These are phyloP conservation scores for Calonectria ilicicola DNA, from an alignment of 2,329 filamentous ascomycete genomes.

Conservation along the genomic window DNA sequence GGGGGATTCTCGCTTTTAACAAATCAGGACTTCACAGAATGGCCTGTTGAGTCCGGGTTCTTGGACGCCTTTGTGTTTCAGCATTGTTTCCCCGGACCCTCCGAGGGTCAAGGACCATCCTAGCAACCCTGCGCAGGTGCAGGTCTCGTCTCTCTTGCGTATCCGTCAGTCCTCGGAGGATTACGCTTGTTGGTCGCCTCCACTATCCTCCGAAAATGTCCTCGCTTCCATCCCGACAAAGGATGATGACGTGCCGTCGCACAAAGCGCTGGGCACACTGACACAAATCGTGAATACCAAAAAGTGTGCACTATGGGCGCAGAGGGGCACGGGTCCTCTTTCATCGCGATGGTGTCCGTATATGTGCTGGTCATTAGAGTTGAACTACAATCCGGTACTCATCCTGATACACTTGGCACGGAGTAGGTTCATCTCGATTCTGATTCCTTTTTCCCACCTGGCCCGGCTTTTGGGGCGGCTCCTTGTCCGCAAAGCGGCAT, in stretches of 20 bases:
- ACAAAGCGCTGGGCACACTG: constrained; percentile 1
- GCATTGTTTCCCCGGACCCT: constrained; percentile 28
- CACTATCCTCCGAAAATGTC: not conserved
- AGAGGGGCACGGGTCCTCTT: not conserved
- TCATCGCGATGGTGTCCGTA: not conserved
- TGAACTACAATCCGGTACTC: not conserved
- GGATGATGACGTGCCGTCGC: not conserved
- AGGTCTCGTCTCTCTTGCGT: constrained; percentile 6
- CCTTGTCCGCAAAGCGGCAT: constrained; percentile 3
- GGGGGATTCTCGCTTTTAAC: constrained; percentile 11
- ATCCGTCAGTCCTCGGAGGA: not conserved
- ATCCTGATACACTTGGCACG: constrained; percentile 17
- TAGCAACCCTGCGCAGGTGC: constrained; percentile 16
- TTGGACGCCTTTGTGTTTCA: constrained; percentile 33
- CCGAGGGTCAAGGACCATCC: constrained; percentile 28
- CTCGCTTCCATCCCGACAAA: not conserved
- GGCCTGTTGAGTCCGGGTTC: constrained; percentile 26
- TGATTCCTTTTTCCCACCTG: not conserved
- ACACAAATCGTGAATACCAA: not conserved
- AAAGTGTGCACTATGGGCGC: not conserved
- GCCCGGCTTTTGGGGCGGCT: constrained; percentile 14
- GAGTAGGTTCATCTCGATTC: constrained; percentile 18
- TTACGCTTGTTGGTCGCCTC: not conserved
- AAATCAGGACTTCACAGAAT: constrained; percentile 25
- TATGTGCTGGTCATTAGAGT: constrained; percentile 5